Percentiles rank a stretch among this genome's conserved stretches.
These are phyloP conservation scores for Ambrosia hybrid DNA, from an alignment of 140 eudicot genomes.

Conservation along the genomic window DNA sequence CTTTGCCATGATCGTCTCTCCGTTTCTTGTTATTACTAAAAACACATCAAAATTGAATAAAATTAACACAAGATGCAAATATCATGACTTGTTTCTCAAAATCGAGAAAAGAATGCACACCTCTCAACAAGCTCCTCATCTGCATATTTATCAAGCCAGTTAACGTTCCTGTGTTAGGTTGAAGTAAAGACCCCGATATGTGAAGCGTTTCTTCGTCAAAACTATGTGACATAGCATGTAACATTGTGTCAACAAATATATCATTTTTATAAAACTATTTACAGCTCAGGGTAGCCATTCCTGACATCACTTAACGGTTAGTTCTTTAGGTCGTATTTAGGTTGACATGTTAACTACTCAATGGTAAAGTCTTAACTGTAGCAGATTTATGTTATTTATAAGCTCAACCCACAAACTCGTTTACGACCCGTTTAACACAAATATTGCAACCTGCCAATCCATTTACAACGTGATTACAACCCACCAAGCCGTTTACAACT, in stretches of 20 bases:
- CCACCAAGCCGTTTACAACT: not conserved
- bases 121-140: constrained; percentile 51
- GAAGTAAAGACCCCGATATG: constrained; percentile 70
- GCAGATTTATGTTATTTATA: not conserved
- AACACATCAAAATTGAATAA: not conserved
- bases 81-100: not conserved
- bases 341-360: not conserved
- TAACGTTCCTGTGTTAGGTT: constrained; percentile 62
- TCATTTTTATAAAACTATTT: not conserved
- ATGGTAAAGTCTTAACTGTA: too few species aligned
- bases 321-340: not conserved
- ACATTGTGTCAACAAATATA: not conserved
- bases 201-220: constrained; percentile 91
- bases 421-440: not conserved
- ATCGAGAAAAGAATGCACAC: constrained; percentile 25
- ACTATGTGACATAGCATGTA: constrained; percentile 39
- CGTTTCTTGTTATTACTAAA: constrained; percentile 16
- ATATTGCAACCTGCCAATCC: not conserved
- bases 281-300: not conserved
- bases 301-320: not conserved
- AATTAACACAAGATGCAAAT: not conserved
- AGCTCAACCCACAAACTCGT: not conserved
- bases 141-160: constrained; percentile 60
- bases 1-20: constrained; percentile 3
- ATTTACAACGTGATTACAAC: not conserved